Base-by-base conservation (phyloP, 1,139 yeast species). In the Yamadazyma conglobata region DNA sequence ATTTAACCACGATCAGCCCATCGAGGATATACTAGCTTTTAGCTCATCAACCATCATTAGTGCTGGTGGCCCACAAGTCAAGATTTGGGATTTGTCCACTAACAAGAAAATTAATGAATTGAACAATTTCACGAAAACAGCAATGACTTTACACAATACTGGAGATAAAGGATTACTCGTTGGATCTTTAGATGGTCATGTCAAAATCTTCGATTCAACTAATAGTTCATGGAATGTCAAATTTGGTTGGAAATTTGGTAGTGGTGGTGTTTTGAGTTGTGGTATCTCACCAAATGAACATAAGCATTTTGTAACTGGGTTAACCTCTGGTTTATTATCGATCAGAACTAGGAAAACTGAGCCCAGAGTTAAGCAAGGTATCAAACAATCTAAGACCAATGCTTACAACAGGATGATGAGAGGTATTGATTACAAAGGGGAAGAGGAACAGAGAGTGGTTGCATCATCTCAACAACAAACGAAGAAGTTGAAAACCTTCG, bases 141-240 rank as follows among this genome's bases (percentile, higher is more conserved):
- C 91, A 22, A 88, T 96, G 14, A 79, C 91, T 38, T 64, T 89
- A 42, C 79, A 81, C 43, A 73, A 81, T 47, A 74, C 82, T 4
- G 79, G 77, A 28, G 78, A 79, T 41, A 70, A 79, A 30, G 94
- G 95, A 8, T 65, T 91, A 31, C 60, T 91, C 30, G 96, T 95
- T 6, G 96, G 97, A 14, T 89, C 96, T 0, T 68, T 91, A 38
- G 98, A 91, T 58, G 98, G 98, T 11, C 98, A 91, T 56, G 96
- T 91, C 36, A 91, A 91, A 58, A 88, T 89, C 27, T 86, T 91
- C 55, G 97, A 89, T 57, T 77, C 86, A 20, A 63, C 77, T 21
- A 70, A 81, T 15, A 64, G 82, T 28, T 65, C 74, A 39, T 91
- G 94, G 89, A 84, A 83, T 39, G 96, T 89, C 41, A 85, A 83